Evolutionary conservation across 371 early-diverging fungal genomes (phyloP).

Genomic region (Furculomyces boomerangus): DNA sequence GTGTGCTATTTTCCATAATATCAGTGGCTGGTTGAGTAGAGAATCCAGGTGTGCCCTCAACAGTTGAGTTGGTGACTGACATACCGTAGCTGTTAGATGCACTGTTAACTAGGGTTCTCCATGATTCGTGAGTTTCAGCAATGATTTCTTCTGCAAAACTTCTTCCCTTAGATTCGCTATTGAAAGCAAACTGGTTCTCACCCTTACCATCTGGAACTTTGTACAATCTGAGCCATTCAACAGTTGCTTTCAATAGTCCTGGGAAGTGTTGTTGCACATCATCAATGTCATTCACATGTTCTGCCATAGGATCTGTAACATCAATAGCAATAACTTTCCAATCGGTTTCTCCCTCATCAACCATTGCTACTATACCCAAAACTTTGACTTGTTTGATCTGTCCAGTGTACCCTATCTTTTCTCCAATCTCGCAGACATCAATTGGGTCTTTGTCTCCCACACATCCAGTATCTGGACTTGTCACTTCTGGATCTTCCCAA

Average conservation of each 20-base stretch:
- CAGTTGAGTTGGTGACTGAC: conserved; percentile 9
- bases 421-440: conserved; percentile 95
- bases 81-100: conserved; percentile 9
- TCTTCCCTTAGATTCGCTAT: conserved; percentile 67
- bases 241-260: conserved; percentile 81
- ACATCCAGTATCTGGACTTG: conserved; percentile 66
- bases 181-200: conserved; percentile 90
- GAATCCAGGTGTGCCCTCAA: conserved; percentile 8
- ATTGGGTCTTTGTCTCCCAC: conserved; percentile 96
- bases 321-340: conserved; percentile 97
- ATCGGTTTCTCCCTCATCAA: conserved; percentile 96
- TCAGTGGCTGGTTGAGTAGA: conserved; percentile 40
- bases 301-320: conserved; percentile 73
- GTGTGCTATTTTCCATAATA: conserved; percentile 4
- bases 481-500: conserved; percentile 85
- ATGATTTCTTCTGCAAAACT: too few species aligned
- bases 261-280: conserved; percentile 86
- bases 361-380: conserved; percentile 83
- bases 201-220: conserved; percentile 98
- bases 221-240: conserved; percentile 96
- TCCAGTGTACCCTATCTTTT: conserved; percentile 60
- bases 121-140: conserved; percentile 86
- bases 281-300: conserved; percentile 73
- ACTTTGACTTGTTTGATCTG: conserved; percentile 94
- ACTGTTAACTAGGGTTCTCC: conserved; percentile 71